Conservation (phyloP, 352 stramenopile species). For the Globisporangium emineosum region DNA sequence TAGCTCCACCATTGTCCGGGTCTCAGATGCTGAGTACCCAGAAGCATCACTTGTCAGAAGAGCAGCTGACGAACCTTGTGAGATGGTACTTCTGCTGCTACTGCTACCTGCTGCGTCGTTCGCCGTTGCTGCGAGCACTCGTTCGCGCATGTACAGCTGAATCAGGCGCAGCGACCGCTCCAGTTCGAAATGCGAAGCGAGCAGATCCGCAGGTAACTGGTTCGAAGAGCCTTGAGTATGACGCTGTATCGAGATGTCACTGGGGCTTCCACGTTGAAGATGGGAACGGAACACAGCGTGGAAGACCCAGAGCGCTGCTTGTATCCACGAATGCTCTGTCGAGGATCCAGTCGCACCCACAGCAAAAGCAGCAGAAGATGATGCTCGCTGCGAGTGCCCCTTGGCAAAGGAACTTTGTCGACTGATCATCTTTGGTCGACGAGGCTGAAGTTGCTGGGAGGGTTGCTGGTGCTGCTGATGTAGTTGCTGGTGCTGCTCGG, state of each 20-base stretch:
- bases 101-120: slow-evolving; percentile 6
- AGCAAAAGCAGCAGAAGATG: slow-evolving; percentile 14
- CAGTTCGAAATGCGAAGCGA: slow-evolving; percentile 43
- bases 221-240: not conserved
- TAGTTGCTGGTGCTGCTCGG: slow-evolving; percentile 9
- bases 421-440: slow-evolving; percentile 19
- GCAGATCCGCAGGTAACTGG: slow-evolving; percentile 28
- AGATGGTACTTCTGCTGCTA: slow-evolving; percentile 6
- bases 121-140: slow-evolving; percentile 23
- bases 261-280: slow-evolving; percentile 1
- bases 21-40: slow-evolving; percentile 9
- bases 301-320: slow-evolving; percentile 43
- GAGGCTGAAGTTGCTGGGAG: slow-evolving; percentile 16
- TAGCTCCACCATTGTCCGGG: slow-evolving; percentile 22
- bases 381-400: slow-evolving; percentile 6
- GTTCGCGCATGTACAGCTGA: slow-evolving; percentile 29
- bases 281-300: slow-evolving; percentile 44
- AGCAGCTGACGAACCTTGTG: not conserved
- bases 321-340: slow-evolving; percentile 22
- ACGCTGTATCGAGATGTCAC: not conserved
- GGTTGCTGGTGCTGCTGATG: slow-evolving; percentile 14
- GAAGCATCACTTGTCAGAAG: slow-evolving; percentile 1
- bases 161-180: slow-evolving; percentile 26
- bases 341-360: not conserved
- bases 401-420: slow-evolving; percentile 23